Conservation (phyloP, 345 rosid species). For the Toxicodendron radicans region DNA sequence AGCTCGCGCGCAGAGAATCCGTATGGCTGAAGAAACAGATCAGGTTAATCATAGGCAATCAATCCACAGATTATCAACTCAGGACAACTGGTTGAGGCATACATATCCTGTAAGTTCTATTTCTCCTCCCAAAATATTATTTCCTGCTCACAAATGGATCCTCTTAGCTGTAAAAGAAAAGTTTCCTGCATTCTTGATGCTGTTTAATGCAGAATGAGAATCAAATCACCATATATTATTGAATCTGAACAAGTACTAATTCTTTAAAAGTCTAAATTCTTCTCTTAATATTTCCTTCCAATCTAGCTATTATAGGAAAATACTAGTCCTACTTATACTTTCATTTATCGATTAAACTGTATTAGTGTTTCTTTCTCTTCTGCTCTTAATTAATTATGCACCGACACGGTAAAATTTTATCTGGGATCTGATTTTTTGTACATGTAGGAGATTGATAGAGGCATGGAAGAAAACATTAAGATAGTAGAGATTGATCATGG, state of each 20-base stretch:
- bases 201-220: background rate
- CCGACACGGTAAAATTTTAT: background rate
- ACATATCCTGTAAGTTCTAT: constrained; percentile 41
- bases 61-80: constrained; percentile 48
- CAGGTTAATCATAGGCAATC: constrained; percentile 49
- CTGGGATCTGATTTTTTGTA: constrained; percentile 1
- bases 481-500: constrained; percentile 80
- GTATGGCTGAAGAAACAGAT: constrained; percentile 45
- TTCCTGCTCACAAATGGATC: background rate
- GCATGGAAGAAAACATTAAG: constrained; percentile 72
- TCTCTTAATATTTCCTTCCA: background rate
- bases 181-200: background rate
- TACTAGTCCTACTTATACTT: background rate
- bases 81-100: constrained; percentile 35
- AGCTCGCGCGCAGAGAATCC: constrained; percentile 69
- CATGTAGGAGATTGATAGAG: constrained; percentile 50
- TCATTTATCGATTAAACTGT: constrained; percentile 4
- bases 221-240: background rate
- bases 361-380: background rate
- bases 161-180: background rate
- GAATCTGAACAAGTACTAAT: background rate
- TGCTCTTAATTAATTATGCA: background rate
- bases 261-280: background rate
- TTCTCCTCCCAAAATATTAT: background rate
- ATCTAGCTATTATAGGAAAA: background rate